Base-by-base conservation (phyloP, 2,329 filamentous ascomycete species). In the Paracoccidioides brasiliensis region DNA sequence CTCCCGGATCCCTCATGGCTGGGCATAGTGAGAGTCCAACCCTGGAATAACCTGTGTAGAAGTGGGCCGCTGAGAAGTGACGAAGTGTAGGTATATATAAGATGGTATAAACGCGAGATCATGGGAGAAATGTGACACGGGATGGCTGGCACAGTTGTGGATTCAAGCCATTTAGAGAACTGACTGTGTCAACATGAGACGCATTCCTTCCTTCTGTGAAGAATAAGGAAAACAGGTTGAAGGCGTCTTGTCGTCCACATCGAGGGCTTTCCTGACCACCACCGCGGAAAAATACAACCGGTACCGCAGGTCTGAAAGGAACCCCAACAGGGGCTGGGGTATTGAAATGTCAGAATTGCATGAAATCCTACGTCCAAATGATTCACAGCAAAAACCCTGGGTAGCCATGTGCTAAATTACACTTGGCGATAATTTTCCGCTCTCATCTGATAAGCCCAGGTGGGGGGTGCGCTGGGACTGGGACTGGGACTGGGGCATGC, bases 1-100 rank as follows among this genome's bases (percentile, higher is more conserved):
- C 53, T 14, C 9, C 35, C 22, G 30, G 43, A 44, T 15, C 33
- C 44, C 28, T 54, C 53, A 44, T 54, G 41, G 44, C 53, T 54
- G 10, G 53, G 44, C 53, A 54, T 54, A 82, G 63, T 82, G 8
- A 15, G 28, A 43, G 28, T 1, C 6, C 12, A 38, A 30, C 28
- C 22, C n/a, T 52, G 38, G 38, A 52, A 41, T 37, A 32, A 9
- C 6, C 9, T 12, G 33, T 52, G 28, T 15, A 28, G 28, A 14
- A 15, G 7, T 10, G 12, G 50, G 14, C 12, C 14, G 22, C 12
- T 15, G 28, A 43, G 38, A 32, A 32, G 1, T 1, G 50, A 32
- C 6, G 38, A 52, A 7, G 33, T 33, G 38, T 42, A 42, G 38
- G 50, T 42, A 12, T 28, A 14, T 41, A 52, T 30, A 33, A 37